Conservation (phyloP, 345 rosid genomes). For the Hibiscus mutabilis region DNA sequence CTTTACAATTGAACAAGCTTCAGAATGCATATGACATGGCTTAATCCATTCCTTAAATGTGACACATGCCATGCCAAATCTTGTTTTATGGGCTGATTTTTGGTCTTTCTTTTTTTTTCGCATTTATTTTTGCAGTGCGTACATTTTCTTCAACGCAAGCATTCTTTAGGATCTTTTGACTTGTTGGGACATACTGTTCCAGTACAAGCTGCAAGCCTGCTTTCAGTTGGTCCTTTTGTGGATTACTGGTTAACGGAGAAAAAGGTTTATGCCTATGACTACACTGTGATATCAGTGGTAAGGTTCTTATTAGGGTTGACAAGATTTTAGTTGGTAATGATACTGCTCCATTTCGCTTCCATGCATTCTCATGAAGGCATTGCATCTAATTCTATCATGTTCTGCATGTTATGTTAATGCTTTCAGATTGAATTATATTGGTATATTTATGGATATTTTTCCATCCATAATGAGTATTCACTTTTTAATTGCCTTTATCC, state of each 20-base stretch:
- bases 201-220: conserved; percentile 80
- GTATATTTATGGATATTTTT: not conserved
- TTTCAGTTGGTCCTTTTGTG: conserved; percentile 76
- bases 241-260: conserved; percentile 83
- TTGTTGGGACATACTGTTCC: conserved; percentile 97
- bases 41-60: not conserved
- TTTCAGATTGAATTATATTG: not conserved
- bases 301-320: conserved; percentile 20
- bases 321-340: not conserved
- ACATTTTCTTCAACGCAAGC: conserved; percentile 84
- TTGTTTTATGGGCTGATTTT: not conserved
- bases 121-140: conserved; percentile 58
- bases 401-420: not conserved
- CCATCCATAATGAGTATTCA: not conserved
- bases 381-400: not conserved
- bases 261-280: conserved; percentile 67
- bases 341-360: not conserved
- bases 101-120: not conserved
- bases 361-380: not conserved
- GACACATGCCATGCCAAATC: too few species aligned
- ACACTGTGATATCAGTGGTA: conserved; percentile 54
- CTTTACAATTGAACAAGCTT: not conserved
- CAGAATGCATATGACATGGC: not conserved
- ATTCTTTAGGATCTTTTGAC: conserved; percentile 84
- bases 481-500: not conserved